Evolutionary conservation across 1,284 basidiomycete species (phyloP).

Genomic region (Papiliotrema flavescens): DNA sequence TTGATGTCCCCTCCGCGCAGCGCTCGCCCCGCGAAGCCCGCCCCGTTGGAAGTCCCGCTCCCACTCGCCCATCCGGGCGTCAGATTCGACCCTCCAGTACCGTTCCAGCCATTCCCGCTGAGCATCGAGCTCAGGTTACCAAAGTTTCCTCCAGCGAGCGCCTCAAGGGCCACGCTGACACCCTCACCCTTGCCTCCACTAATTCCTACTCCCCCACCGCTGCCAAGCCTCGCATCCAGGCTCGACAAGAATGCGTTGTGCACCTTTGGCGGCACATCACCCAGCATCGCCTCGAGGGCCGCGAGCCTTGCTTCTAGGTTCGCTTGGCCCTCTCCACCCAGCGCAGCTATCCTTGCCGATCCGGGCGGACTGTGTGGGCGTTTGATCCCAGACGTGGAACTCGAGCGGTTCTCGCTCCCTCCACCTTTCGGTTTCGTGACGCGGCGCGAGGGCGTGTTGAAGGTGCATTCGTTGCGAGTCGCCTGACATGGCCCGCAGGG

Average conservation of each 20-base stretch:
- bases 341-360: constrained; percentile 2
- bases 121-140: background rate
- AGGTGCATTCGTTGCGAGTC: constrained; percentile 47
- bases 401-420: constrained; percentile 3
- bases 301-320: constrained; percentile 47
- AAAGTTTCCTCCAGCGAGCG: constrained; percentile 16
- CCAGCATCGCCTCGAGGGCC: constrained; percentile 46
- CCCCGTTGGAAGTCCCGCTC: background rate
- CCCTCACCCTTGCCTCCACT: constrained; percentile 36
- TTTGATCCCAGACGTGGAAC: constrained; percentile 16
- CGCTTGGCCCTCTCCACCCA: constrained; percentile 21
- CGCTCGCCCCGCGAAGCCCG: background rate
- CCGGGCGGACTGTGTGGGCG: constrained; percentile 14
- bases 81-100: constrained; percentile 1
- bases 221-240: constrained; percentile 43
- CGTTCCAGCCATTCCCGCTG: background rate
- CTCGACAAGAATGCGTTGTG: constrained; percentile 48
- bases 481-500: constrained; percentile 50
- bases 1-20: constrained; percentile 29
- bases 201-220: constrained; percentile 40
- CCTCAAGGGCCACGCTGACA: constrained; percentile 37
- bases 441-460: constrained; percentile 47
- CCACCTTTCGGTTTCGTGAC: constrained; percentile 39
- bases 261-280: constrained; percentile 49
- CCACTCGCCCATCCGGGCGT: constrained; percentile 1